These are phyloP conservation scores for Cutaneotrichosporon sp. DNA, from an alignment of 1,284 basidiomycete species.

Conservation along the genomic window DNA sequence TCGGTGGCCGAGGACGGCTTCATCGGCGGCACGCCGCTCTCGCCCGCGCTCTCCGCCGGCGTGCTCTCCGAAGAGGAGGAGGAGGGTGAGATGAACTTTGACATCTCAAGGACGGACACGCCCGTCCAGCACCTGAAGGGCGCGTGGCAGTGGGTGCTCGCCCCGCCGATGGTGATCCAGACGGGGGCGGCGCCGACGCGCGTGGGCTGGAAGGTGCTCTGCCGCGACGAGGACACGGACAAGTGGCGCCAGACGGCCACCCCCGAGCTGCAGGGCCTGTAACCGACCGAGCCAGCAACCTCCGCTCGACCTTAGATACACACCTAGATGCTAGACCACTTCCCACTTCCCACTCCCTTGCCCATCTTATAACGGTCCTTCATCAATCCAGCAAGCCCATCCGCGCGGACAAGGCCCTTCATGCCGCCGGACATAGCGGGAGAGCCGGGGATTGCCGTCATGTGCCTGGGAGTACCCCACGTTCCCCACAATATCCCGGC, in stretches of 20 bases:
- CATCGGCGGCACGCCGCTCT: not conserved
- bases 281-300: not conserved
- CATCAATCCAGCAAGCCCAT: not conserved
- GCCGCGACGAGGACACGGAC: conserved; percentile 1
- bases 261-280: conserved; percentile 10
- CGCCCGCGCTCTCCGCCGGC: conserved; percentile 2
- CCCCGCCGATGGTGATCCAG: conserved; percentile 8
- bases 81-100: conserved; percentile 6
- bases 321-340: not conserved
- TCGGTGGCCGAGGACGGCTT: too few species aligned
- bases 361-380: not conserved
- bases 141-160: conserved; percentile 19
- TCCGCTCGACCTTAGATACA: not conserved
- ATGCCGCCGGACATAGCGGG: not conserved
- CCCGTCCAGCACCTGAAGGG: not conserved
- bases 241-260: not conserved
- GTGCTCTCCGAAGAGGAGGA: conserved; percentile 5
- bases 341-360: too few species aligned
- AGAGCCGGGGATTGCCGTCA: not conserved
- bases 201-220: conserved; percentile 22
- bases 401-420: not conserved
- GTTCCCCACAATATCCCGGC: not conserved
- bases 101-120: not conserved
- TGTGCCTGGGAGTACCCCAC: not conserved
- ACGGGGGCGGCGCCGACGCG: conserved; percentile 13